Evolutionary conservation across 202 grass and related monocot genomes (phyloP), one percentile per base, ranked within the genome.

Genomic region (Eragrostis tef): DNA sequence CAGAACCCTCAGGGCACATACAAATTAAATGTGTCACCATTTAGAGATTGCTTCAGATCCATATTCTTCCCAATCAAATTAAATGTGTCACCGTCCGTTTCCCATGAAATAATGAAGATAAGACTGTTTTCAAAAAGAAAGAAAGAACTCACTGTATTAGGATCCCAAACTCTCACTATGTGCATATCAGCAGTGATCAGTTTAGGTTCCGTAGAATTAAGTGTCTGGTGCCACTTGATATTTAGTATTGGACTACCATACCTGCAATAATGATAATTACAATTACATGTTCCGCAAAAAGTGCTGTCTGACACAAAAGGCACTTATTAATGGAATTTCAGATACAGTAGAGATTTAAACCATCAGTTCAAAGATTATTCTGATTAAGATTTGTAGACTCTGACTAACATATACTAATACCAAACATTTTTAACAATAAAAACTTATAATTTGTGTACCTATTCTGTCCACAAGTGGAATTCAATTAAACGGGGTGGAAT

Each of bases 111-210:
- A 47, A 39, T 59, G 14, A 76, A 60, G 46, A 16, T 19, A 9
- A 10, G 41, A 53, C 36, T 46, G 34, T 70, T 7, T 7, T 5
- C 4, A 9, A 44, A 70, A 70, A 21, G 52, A 24, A 70, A 61
- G 63, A 81, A 86, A 74, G 17, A 80, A 87, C 89, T 91, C 64
- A 98, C 94, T 80, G 90, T 98, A 75, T 98, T 91, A 74, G 94
- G 95, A 91, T 98, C 95, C 95, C 95, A 98, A 82, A 98, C 86
- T 82, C 92, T 86, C 70, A 94, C 92, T 72, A 93, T 86, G 85
- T 89, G 92, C 69, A 86, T 88, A 82, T 98, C 95, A 88, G 88
- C 86, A 74, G 86, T 94, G 42, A 98, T 91, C 58, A 98, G 62
- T 85, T 98, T 98, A 61, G 95, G 88, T 85, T 98, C 90, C 0